These are phyloP conservation scores for Pseudotulostoma volvatum DNA, from an alignment of 495 filamentous ascomycete genomes.

Conservation along the genomic window DNA sequence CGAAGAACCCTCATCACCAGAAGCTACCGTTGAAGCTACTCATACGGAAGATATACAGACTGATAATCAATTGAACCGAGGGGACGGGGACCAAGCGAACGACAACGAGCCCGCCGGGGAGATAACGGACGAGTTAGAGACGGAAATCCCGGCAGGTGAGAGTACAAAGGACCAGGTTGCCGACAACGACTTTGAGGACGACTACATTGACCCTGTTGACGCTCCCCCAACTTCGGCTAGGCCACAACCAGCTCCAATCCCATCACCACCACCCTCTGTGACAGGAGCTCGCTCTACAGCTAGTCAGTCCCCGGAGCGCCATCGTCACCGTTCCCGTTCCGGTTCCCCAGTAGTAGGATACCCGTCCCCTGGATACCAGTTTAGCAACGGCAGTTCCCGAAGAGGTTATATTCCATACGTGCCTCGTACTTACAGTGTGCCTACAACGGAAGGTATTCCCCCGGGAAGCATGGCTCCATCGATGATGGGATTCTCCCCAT, in stretches of 20 bases:
- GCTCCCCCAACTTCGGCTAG: too few relatives aligned
- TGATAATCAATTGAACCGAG: too few relatives aligned
- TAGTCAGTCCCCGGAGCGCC: conserved; percentile 11
- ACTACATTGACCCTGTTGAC: not conserved
- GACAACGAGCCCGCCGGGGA: too few relatives aligned
- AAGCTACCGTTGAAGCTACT: too few relatives aligned
- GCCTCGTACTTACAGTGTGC: conserved; percentile 2
- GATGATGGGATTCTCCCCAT: conserved; percentile 16
- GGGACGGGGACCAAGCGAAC: too few relatives aligned
- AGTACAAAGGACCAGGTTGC: too few relatives aligned
- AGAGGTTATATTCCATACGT: conserved; percentile 22
- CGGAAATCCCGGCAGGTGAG: too few relatives aligned
- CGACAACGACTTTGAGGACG: not conserved
- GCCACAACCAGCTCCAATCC: conserved; percentile 9
- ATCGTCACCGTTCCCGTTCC: conserved; percentile 7
- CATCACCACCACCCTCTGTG: conserved; percentile 17
- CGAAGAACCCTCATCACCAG: too few relatives aligned
- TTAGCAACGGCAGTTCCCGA: conserved; percentile 22
- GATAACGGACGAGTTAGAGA: too few relatives aligned
- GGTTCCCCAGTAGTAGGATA: conserved; percentile 5
- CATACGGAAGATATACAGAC: too few relatives aligned
- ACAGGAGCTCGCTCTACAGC: conserved; percentile 11
- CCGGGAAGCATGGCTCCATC: conserved; percentile 11
- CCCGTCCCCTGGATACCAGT: conserved; percentile 9
- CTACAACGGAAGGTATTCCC: conserved; percentile 7